Evolutionary conservation across 768 basidiomycete species (phyloP), one percentile per base, ranked within the genome.

Genomic region (Amanita pseudoporphyria): DNA sequence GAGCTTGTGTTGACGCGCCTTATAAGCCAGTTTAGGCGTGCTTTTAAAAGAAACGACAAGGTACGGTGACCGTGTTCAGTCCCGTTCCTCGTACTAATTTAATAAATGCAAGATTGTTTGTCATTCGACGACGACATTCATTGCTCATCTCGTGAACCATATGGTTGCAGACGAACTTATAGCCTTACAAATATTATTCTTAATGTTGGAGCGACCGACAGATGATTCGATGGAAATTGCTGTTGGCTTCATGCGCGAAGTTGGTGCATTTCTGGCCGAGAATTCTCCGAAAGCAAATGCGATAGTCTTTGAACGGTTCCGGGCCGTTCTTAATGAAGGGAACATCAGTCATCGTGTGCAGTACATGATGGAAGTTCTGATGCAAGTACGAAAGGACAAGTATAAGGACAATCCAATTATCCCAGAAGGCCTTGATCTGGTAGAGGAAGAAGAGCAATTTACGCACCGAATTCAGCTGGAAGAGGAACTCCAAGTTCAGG

Each of bases 191-290:
- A 93, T 97, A 55, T 84, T 99, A 40, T 81, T 97, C 42, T 79
- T 98, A n/a, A 79, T 97, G 14, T 83, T 98, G 30, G 93, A 97
- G 61, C 82, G 87, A 2, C 94, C 96, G 0, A 97, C 96, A 0
- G 93, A 97, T 58, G 96, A 98, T 68, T 90, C 90, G 1, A 95
- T 99, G 57, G 96, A 99, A 69, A 96, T 99, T 56, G 94, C 95
- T 3, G 94, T 98, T 37, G 90, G 92, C 6, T 92, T 98, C 67
- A 95, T 89, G 71, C 86, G 93, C 18, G 96, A 99, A 73, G 93
- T 95, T 36, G 96, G 96, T 41, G 87, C 94, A 0, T 97, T 90
- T 72, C 78, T 99, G 6, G 72, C 82, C 0, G 95, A 98, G 71
- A 88, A 91, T 62, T 86, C 89, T 2, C 91, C 95, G 21, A 94